Conservation (phyloP, 78 protist genomes). For the Cavenderia fasciculata region DNA sequence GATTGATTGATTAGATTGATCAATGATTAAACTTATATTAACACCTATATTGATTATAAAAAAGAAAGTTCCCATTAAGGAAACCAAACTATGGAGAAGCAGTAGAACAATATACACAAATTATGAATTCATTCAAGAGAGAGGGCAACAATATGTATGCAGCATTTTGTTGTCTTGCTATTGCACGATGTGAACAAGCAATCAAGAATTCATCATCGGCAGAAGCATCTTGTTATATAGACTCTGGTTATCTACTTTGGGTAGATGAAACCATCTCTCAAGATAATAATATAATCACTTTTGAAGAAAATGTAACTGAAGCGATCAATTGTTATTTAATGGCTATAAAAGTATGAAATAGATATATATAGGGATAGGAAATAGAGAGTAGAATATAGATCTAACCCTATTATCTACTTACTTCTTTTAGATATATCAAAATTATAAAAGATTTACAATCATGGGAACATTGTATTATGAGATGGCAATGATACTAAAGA, state of each 20-base stretch:
- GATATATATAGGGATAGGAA: too few species aligned
- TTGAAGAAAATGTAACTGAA: constrained; percentile 76
- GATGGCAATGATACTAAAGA: constrained; percentile 62
- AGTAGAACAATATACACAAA: constrained; percentile 64
- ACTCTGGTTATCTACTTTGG: constrained; percentile 78
- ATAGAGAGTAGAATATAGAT: too few species aligned
- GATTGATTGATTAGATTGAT: not conserved
- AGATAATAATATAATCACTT: constrained; percentile 23
- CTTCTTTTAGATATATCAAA: constrained; percentile 48
- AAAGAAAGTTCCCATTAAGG: constrained; percentile 54
- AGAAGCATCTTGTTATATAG: constrained; percentile 75
- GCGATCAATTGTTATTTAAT: constrained; percentile 71
- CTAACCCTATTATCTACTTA: not conserved
- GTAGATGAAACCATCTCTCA: constrained; percentile 29
- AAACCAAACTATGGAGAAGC: constrained; percentile 76
- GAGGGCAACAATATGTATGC: constrained; percentile 69
- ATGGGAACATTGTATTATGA: constrained; percentile 74
- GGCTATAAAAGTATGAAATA: constrained; percentile 51
- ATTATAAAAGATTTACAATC: constrained; percentile 76
- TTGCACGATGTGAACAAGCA: constrained; percentile 74
- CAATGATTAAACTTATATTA: too few species aligned
- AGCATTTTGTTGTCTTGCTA: constrained; percentile 72
- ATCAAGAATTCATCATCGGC: constrained; percentile 64
- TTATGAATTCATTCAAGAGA: constrained; percentile 68
- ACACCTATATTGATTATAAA: too few species aligned